Evolutionary conservation across 768 basidiomycete species (phyloP).

Genomic region (Boletellus sp.): DNA sequence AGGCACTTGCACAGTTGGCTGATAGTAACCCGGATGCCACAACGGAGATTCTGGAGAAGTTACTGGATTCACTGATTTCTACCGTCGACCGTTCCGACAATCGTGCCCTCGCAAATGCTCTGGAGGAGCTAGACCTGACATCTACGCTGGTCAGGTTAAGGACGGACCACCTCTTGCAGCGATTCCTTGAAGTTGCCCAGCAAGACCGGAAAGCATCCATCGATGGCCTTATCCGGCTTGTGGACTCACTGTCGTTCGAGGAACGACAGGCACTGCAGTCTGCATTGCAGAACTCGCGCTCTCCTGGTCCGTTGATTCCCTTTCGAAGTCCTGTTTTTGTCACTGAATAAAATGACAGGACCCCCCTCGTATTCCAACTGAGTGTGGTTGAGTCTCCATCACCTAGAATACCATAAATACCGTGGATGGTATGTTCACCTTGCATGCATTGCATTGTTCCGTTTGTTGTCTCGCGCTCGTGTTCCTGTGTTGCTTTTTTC

Average conservation of each 20-base stretch:
- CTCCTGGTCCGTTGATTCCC: slow-evolving; percentile 48
- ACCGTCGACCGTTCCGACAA: slow-evolving; percentile 51
- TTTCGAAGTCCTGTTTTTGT: neutral
- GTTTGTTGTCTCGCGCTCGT: neutral
- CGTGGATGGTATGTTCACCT: slow-evolving; percentile 3
- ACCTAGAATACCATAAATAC: slow-evolving; percentile 7
- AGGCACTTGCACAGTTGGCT: slow-evolving; percentile 58
- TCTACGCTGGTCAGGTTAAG: slow-evolving; percentile 61
- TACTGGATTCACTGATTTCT: slow-evolving; percentile 61
- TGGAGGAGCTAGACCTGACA: slow-evolving; percentile 70
- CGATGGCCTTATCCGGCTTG: slow-evolving; percentile 67
- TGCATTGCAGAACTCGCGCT: slow-evolving; percentile 58
- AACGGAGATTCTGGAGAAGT: slow-evolving; percentile 58
- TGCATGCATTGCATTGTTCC: neutral
- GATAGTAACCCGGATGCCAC: slow-evolving; percentile 71
- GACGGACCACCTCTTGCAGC: slow-evolving; percentile 63
- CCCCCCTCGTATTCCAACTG: slow-evolving; percentile 40
- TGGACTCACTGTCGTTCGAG: slow-evolving; percentile 70
- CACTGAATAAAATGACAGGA: slow-evolving; percentile 23
- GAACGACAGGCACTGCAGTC: slow-evolving; percentile 60
- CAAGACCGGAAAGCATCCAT: slow-evolving; percentile 76
- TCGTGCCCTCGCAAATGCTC: slow-evolving; percentile 54
- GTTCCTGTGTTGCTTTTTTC: slow-evolving; percentile 1
- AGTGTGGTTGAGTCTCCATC: slow-evolving; percentile 2
- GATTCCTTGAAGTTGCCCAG: slow-evolving; percentile 63